Percentiles rank a stretch among this genome's conserved stretches.
phyloP scores from a whole-genome alignment of 2,329 filamentous ascomycete genomes.

The Chalaropsis ovoidea region DNA sequence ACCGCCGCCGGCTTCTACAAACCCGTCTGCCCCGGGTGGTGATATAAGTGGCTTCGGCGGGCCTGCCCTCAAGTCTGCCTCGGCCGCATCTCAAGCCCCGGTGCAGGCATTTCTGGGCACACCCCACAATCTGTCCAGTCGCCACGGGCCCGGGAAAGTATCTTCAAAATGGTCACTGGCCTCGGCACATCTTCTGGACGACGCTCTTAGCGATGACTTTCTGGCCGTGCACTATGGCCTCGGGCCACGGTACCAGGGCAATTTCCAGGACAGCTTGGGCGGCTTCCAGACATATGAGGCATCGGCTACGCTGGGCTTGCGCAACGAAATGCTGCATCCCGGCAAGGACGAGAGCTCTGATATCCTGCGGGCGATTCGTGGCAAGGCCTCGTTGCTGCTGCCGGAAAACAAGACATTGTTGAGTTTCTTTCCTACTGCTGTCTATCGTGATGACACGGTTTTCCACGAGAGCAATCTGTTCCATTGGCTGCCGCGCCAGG shows the following conservation, averaged over 20 bases:
- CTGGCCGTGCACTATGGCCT: slow-evolving; percentile 84
- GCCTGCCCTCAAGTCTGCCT: slow-evolving; percentile 2
- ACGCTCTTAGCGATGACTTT: slow-evolving; percentile 80
- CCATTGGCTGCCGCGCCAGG: slow-evolving; percentile 62
- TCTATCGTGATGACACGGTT: slow-evolving; percentile 70
- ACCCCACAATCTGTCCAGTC: slow-evolving; percentile 72
- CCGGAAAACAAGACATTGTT: slow-evolving; percentile 73
- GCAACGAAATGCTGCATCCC: slow-evolving; percentile 81
- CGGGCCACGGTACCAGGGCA: slow-evolving; percentile 83
- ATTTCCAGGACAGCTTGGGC: slow-evolving; percentile 91
- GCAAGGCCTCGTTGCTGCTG: slow-evolving; percentile 71
- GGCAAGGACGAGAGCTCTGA: slow-evolving; percentile 87
- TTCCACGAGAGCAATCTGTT: slow-evolving; percentile 69
- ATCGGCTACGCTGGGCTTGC: slow-evolving; percentile 77
- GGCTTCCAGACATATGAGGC: slow-evolving; percentile 94
- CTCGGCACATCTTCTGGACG: slow-evolving; percentile 79
- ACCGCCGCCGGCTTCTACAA: slow-evolving; percentile 52
- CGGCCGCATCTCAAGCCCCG: slow-evolving; percentile 28
- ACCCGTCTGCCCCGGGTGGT: slow-evolving; percentile 47
- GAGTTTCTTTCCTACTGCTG: slow-evolving; percentile 68
- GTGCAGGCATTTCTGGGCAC: slow-evolving; percentile 83
- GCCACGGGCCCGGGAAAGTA: slow-evolving; percentile 61
- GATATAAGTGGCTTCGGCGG: slow-evolving; percentile 27
- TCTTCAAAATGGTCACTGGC: slow-evolving; percentile 80
- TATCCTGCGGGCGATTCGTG: slow-evolving; percentile 76